Percentiles rank a stretch among this genome's conserved stretches.
Evolutionary conservation across 164 flowering plant species (phyloP).

Genomic region (Nymphaea thermarum): DNA sequence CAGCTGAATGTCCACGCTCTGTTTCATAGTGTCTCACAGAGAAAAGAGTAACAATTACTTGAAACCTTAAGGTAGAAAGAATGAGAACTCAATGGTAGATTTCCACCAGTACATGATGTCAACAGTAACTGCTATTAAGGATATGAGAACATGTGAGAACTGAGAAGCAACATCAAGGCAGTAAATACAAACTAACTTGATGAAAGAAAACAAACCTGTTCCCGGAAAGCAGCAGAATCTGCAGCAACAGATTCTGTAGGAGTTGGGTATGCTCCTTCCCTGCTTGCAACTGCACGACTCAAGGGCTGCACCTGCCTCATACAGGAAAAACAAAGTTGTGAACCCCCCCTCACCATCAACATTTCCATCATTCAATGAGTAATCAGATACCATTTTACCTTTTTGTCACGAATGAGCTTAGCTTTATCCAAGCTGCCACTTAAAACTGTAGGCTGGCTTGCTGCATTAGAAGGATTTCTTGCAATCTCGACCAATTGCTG

Average conservation of each 20-base stretch:
- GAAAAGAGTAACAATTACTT: no score
- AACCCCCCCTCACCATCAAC: no score
- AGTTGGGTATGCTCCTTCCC: conserved; percentile 34
- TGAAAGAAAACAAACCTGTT: conserved; percentile 41
- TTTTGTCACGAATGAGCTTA: conserved; percentile 50
- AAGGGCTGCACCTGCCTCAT: conserved; percentile 23
- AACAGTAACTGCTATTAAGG: no score
- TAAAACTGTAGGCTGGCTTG: conserved; percentile 19
- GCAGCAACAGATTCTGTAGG: conserved; percentile 32
- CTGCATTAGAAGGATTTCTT: conserved; percentile 49
- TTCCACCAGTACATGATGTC: no score
- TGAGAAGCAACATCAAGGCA: not conserved
- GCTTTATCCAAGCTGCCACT: conserved; percentile 57
- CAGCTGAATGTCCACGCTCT: no score
- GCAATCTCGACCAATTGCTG: conserved; percentile 77
- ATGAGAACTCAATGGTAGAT: no score
- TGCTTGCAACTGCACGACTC: conserved; percentile 21
- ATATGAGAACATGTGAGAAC: no score
- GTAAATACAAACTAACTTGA: not conserved
- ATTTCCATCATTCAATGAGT: not conserved
- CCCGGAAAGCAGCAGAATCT: conserved; percentile 70
- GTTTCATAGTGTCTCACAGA: no score
- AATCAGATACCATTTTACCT: conserved; percentile 23
- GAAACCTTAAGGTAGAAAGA: no score
- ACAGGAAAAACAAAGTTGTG: not conserved